These are phyloP conservation scores for Ustilago esculenta DNA, from an alignment of 1,284 basidiomycete genomes.

Conservation along the genomic window DNA sequence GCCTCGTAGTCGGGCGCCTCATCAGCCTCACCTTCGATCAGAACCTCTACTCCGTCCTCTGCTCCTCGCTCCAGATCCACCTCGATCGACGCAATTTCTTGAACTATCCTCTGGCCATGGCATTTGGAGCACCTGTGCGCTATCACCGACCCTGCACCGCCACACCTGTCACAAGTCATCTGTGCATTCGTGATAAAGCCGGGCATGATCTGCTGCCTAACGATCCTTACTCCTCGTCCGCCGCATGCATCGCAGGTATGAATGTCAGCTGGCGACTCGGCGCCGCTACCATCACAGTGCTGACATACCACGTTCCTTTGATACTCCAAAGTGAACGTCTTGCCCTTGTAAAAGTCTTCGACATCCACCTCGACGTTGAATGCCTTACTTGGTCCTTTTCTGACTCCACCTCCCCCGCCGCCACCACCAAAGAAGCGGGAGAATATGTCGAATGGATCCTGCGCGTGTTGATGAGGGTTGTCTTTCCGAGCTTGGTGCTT, in stretches of 20 bases:
- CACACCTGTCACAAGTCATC: constrained; percentile 58
- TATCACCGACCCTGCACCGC: constrained; percentile 59
- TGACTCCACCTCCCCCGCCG: constrained; percentile 38
- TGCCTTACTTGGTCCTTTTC: constrained; percentile 59
- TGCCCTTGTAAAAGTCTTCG: constrained; percentile 61
- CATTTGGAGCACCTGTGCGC: constrained; percentile 55
- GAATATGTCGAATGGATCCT: constrained; percentile 65
- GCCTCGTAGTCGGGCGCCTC: constrained; percentile 62
- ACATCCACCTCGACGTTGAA: constrained; percentile 61
- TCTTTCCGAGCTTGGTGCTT: constrained; percentile 57
- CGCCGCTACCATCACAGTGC: constrained; percentile 63
- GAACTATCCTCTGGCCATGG: constrained; percentile 56
- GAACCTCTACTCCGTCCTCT: constrained; percentile 56
- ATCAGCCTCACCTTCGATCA: constrained; percentile 61
- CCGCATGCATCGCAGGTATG: constrained; percentile 59
- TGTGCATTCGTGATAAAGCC: constrained; percentile 65
- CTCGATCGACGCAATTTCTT: constrained; percentile 56
- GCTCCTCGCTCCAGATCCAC: constrained; percentile 62
- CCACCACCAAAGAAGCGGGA: constrained; percentile 64
- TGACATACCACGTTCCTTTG: constrained; percentile 62
- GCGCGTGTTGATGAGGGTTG: constrained; percentile 43
- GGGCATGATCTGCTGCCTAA: constrained; percentile 66
- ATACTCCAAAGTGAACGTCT: constrained; percentile 54
- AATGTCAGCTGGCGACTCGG: constrained; percentile 59
- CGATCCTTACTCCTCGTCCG: constrained; percentile 59